These are phyloP conservation scores for Santalum album DNA, from an alignment of 164 flowering plant genomes.

Conservation along the genomic window DNA sequence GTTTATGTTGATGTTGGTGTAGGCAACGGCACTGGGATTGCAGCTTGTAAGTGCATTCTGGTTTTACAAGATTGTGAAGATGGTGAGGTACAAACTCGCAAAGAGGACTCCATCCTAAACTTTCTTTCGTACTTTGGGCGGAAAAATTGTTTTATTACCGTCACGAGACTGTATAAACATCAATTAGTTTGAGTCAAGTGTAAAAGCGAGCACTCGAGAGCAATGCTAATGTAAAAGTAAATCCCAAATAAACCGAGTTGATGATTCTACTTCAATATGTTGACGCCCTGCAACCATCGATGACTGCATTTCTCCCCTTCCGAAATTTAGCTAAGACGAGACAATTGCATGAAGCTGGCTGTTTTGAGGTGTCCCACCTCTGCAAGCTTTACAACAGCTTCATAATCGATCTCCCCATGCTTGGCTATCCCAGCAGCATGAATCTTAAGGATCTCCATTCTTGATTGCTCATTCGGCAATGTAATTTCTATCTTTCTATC, in stretches of 20 bases:
- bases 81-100: slow-evolving; percentile 58
- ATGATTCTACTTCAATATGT: no score
- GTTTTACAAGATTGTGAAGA: slow-evolving; percentile 84
- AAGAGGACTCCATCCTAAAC: slow-evolving; percentile 22
- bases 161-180: no score
- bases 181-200: no score
- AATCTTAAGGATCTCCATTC: slow-evolving; percentile 6
- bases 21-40: slow-evolving; percentile 81
- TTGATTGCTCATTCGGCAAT: slow-evolving; percentile 6
- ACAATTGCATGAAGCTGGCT: not conserved
- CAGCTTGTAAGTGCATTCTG: slow-evolving; percentile 83
- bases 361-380: not conserved
- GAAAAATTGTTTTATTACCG: no score
- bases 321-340: not conserved
- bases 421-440: slow-evolving; percentile 6
- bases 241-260: no score
- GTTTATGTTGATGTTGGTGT: not conserved
- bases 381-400: slow-evolving; percentile 5
- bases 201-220: no score
- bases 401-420: slow-evolving; percentile 7
- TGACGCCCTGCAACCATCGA: no score
- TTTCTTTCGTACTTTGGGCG: no score
- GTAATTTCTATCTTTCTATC: slow-evolving; percentile 4
- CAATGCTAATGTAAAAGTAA: no score
- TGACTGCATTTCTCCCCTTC: not conserved